Evolutionary conservation across 1,284 basidiomycete genomes (phyloP).

Genomic region (Phylloboletellus chloephorus): DNA sequence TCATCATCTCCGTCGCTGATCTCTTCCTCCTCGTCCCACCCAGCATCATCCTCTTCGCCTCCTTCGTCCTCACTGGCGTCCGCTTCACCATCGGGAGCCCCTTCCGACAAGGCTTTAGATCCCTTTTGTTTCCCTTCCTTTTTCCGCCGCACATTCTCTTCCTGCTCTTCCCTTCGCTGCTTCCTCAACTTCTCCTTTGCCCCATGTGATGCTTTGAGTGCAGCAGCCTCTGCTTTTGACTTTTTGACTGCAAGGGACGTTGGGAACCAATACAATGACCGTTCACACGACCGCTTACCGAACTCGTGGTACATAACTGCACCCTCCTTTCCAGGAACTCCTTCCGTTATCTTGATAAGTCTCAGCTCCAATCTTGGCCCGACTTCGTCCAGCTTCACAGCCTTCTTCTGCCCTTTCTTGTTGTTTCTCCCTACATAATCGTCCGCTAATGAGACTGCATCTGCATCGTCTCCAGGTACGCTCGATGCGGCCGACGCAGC

Average conservation of each 20-base stretch:
- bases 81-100: constrained; percentile 31
- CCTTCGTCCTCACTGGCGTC: constrained; percentile 36
- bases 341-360: constrained; percentile 92
- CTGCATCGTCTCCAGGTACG: constrained; percentile 77
- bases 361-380: constrained; percentile 93
- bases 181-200: constrained; percentile 71
- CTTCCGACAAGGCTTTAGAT: constrained; percentile 24
- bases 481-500: constrained; percentile 72
- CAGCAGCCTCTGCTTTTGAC: constrained; percentile 63
- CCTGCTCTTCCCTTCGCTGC: constrained; percentile 80
- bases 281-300: constrained; percentile 45
- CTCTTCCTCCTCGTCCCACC: constrained; percentile 62
- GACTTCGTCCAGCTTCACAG: constrained; percentile 89
- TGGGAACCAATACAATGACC: constrained; percentile 5
- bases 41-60: constrained; percentile 41
- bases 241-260: constrained; percentile 63
- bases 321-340: constrained; percentile 86
- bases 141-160: constrained; percentile 80
- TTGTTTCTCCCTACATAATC: constrained; percentile 96
- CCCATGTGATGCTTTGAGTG: constrained; percentile 68
- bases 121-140: constrained; percentile 43
- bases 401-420: constrained; percentile 83
- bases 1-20: constrained; percentile 56
- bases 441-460: constrained; percentile 78
- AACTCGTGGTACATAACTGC: constrained; percentile 90